Base-by-base conservation (phyloP, 2,329 filamentous ascomycete species). In the Ramichloridium luteum region DNA sequence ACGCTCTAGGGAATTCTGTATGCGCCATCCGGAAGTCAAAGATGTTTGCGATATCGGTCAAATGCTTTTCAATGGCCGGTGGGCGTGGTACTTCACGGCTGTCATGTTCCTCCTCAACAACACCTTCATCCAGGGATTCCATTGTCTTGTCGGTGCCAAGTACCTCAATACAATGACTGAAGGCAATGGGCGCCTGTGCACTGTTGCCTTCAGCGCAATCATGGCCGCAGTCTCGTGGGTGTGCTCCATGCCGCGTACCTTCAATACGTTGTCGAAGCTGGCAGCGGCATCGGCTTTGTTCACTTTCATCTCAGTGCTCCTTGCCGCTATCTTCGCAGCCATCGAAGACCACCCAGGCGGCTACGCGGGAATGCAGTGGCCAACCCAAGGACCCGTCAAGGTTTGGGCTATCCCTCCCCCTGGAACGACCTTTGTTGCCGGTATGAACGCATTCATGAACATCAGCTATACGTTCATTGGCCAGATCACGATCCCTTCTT, bases 381-480 rank as follows among this genome's bases (percentile, higher is more conserved):
- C 51, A 9, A 27, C 40, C 3, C 25, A 46, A 14, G 82, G 82
- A 1, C 67, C 74, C 4, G 77, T 80, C 0, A 66, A 71, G 5
- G 77, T 90, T 4, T 73, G 75, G 0, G 74, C 74, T 0, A 53
- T 86, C 13, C 80, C 85, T 0, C 58, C 74, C 3, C 56, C 65
- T 2, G 72, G 77, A 12, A 92, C 83, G 0, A 80, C 79, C 0
- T 93, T 92, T 45, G 81, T 93, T 3, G 64, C 69, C 3, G 85
- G 77, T 13, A 77, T 93, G 68, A 84, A 76, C 32, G 86, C 86
- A 0, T 93, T 93, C 58, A 68, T 94, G 55, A 94, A 94, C 59
- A 94, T 94, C 52, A 83, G 77, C 59, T 94, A 93, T 55, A 93
- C 86, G 0, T 93, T 94, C 53, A 93, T 94, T 45, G 86, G 86